Evolutionary conservation across 345 rosid species (phyloP).

Genomic region (Melaleuca quinquenervia): DNA sequence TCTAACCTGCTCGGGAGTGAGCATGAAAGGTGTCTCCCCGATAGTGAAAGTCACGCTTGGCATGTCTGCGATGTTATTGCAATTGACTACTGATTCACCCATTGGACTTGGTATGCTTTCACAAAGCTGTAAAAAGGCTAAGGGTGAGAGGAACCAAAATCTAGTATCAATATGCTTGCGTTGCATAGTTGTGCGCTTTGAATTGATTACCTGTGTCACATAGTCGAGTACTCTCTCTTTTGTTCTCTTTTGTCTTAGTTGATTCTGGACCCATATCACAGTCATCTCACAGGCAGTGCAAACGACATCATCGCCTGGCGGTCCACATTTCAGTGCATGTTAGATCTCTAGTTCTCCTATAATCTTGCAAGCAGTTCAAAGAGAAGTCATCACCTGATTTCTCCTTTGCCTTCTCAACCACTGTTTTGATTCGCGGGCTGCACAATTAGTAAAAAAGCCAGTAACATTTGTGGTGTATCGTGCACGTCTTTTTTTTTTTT

Average conservation of each 20-base stretch:
- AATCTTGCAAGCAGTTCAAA: conserved; percentile 47
- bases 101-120: conserved; percentile 61
- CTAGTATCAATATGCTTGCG: not conserved
- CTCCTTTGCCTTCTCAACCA: conserved; percentile 24
- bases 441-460: not conserved
- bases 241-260: conserved; percentile 38
- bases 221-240: conserved; percentile 47
- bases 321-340: conserved; percentile 8
- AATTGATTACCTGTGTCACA: conserved; percentile 30
- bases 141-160: not conserved
- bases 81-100: conserved; percentile 50
- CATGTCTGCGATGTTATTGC: conserved; percentile 33
- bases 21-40: conserved; percentile 42
- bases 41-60: conserved; percentile 56
- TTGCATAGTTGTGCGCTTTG: not conserved
- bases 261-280: conserved; percentile 61
- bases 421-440: conserved; percentile 28
- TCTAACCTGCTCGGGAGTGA: conserved; percentile 61
- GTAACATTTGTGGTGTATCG: not conserved
- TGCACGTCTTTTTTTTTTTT: not conserved
- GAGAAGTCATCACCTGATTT: conserved; percentile 12
- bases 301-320: conserved; percentile 7
- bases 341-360: not conserved
- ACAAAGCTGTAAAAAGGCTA: conserved; percentile 31
- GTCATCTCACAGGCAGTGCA: conserved; percentile 57